A percentile compares a stretch with the other conserved stretches of the same genome.
phyloP scores from a whole-genome alignment of 1,139 yeast species.

The Saccharomyces hybrid region DNA sequence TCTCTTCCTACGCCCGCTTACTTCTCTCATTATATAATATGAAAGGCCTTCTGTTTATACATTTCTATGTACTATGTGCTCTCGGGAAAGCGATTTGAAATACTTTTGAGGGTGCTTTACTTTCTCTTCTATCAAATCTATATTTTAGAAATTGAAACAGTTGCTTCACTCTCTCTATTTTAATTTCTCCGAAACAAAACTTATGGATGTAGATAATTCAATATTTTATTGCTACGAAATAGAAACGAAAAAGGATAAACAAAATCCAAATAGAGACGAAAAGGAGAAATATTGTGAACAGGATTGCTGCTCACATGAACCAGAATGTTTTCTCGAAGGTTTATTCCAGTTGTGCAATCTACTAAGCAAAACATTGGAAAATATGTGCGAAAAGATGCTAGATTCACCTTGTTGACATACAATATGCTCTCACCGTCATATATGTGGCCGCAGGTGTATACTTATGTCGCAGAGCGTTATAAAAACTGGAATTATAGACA shows the following conservation, averaged over 20 bases:
- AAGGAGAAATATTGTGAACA: background rate
- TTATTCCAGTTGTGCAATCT: constrained; percentile 9
- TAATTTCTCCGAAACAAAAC: background rate
- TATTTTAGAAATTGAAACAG: background rate
- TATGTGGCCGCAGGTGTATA: constrained; percentile 50
- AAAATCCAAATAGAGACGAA: background rate
- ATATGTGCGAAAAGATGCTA: background rate
- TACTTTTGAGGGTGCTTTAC: background rate
- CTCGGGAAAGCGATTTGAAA: background rate
- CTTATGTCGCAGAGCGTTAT: constrained; percentile 40
- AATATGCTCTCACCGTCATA: constrained; percentile 51
- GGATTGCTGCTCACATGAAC: background rate
- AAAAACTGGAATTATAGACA: constrained; percentile 46
- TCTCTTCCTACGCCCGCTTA: constrained; percentile 8
- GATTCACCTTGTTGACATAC: constrained; percentile 36
- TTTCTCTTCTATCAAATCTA: background rate
- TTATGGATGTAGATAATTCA: background rate
- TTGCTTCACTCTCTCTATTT: background rate
- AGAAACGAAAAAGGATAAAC: background rate
- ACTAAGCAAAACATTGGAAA: background rate
- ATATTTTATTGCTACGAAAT: background rate
- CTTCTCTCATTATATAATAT: background rate
- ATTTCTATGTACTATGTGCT: background rate
- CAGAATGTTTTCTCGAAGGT: constrained; percentile 12
- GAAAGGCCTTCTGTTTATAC: background rate